A percentile compares a stretch with the other conserved stretches of the same genome.
Evolutionary conservation across 805 yeast species (phyloP).

Genomic region (Lachancea meyersii): DNA sequence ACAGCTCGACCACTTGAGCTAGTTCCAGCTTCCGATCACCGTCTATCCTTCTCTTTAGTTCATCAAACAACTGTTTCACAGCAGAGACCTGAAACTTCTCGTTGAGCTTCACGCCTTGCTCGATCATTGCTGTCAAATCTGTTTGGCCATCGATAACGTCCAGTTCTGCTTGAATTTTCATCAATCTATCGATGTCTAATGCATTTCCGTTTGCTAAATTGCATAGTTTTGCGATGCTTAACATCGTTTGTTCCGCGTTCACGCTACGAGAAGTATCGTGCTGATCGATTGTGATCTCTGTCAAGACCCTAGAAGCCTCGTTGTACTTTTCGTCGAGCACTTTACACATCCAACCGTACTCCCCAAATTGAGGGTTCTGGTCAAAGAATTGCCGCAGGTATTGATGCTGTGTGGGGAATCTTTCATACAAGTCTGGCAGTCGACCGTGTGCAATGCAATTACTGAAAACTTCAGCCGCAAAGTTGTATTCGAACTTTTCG

Average conservation of each 20-base stretch:
- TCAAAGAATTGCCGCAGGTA: slow-evolving; percentile 49
- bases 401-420: slow-evolving; percentile 47
- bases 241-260: slow-evolving; percentile 42
- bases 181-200: slow-evolving; percentile 20
- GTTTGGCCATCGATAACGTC: slow-evolving; percentile 46
- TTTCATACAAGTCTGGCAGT: slow-evolving; percentile 47
- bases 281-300: slow-evolving; percentile 37
- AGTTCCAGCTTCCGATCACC: slow-evolving; percentile 36
- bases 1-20: slow-evolving; percentile 46
- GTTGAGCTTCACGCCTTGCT: slow-evolving; percentile 19
- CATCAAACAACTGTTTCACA: slow-evolving; percentile 18
- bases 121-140: slow-evolving; percentile 1
- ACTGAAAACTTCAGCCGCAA: slow-evolving; percentile 59
- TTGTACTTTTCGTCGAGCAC: slow-evolving; percentile 45
- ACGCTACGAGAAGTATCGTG: slow-evolving; percentile 37
- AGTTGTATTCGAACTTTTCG: slow-evolving; percentile 55
- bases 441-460: slow-evolving; percentile 50
- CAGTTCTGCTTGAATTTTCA: slow-evolving; percentile 46
- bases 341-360: slow-evolving; percentile 69
- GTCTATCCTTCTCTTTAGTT: slow-evolving; percentile 23
- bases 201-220: slow-evolving; percentile 39
- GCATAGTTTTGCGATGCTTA: slow-evolving; percentile 68
- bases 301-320: slow-evolving; percentile 45
- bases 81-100: slow-evolving; percentile 19
- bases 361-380: slow-evolving; percentile 39